These are phyloP conservation scores for Scedosporium minutisporum DNA, from an alignment of 2,329 filamentous ascomycete species.

Conservation along the genomic window DNA sequence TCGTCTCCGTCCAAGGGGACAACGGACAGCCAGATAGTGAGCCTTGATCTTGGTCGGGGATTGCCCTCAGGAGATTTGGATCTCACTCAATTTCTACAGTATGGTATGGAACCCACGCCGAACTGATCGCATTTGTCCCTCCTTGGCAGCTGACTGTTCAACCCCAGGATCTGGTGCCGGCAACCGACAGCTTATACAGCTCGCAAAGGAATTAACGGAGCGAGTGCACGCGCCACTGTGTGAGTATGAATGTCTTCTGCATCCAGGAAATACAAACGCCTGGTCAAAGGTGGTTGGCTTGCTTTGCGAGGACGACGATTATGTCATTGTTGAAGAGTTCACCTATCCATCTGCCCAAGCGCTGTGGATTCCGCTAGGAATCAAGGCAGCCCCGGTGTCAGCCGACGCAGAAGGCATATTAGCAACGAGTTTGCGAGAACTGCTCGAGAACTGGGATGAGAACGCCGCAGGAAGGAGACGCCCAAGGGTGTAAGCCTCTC, in stretches of 20 bases:
- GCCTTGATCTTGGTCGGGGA: no score
- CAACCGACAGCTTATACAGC: slow-evolving; percentile 10
- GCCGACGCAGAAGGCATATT: slow-evolving; percentile 19
- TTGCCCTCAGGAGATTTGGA: no score
- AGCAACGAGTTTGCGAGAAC: slow-evolving; percentile 3
- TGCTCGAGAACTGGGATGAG: no score
- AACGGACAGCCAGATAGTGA: no score
- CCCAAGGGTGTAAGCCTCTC: no score
- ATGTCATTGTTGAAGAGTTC: slow-evolving; percentile 19
- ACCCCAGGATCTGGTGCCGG: slow-evolving; percentile 12
- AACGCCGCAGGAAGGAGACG: no score
- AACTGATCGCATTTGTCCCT: slow-evolving; percentile 7
- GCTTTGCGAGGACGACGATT: slow-evolving; percentile 18
- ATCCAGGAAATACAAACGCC: slow-evolving; percentile 21
- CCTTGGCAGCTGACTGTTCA: slow-evolving; percentile 18
- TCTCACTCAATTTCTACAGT: no score
- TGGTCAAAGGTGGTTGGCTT: slow-evolving; percentile 21
- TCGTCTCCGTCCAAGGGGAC: no score
- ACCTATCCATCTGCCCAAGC: slow-evolving; percentile 22
- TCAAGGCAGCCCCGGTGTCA: slow-evolving; percentile 14
- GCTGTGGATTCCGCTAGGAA: slow-evolving; percentile 19
- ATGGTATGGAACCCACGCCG: no score
- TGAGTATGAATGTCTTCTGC: slow-evolving; percentile 16
- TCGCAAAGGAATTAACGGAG: slow-evolving; percentile 13
- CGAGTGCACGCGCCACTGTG: slow-evolving; percentile 13